Conservation (phyloP, 2,329 filamentous ascomycete genomes). For the Ophiocordyceps camponoti-rufipedis region DNA sequence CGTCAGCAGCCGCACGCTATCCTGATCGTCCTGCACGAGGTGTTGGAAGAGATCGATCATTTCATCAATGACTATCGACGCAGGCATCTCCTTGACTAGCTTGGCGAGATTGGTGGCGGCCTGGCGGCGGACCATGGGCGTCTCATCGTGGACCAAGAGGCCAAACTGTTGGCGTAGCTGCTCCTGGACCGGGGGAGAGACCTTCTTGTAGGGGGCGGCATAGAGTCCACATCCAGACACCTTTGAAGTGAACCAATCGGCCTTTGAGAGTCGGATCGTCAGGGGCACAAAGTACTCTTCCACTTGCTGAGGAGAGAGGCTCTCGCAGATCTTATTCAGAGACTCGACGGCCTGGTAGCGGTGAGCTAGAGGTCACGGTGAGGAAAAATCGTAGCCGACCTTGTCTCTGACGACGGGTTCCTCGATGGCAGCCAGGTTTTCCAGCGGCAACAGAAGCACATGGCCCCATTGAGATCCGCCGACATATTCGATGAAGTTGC, state of each 20-base stretch:
- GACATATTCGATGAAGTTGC: conserved; percentile 93
- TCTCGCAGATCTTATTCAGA: conserved; percentile 94
- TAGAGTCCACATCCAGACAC: conserved; percentile 95
- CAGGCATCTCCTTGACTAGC: conserved; percentile 93
- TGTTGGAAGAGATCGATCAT: conserved; percentile 99
- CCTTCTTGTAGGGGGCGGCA: conserved; percentile 83
- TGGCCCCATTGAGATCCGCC: conserved; percentile 87
- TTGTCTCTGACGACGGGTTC: conserved; percentile 96
- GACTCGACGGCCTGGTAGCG: conserved; percentile 75
- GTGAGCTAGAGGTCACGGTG: conserved; percentile 3
- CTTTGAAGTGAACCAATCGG: conserved; percentile 99
- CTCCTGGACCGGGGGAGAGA: conserved; percentile 74
- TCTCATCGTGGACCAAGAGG: conserved; percentile 91
- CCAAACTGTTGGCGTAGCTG: conserved; percentile 82
- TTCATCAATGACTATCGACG: conserved; percentile 82
- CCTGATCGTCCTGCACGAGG: conserved; percentile 88
- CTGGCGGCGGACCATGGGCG: conserved; percentile 95
- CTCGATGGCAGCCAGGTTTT: conserved; percentile 96
- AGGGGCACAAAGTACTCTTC: conserved; percentile 96
- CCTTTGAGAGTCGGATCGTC: conserved; percentile 88
- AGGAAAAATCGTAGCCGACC: conserved; percentile 30
- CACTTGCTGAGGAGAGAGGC: conserved; percentile 79
- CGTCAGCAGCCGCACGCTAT: conserved; percentile 87
- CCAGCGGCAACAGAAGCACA: conserved; percentile 87
- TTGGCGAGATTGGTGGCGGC: conserved; percentile 92